Evolutionary conservation across 129 eudicot species (phyloP), one percentile per base, ranked within the genome.

Genomic region (Chrysanthemum seticuspe): DNA sequence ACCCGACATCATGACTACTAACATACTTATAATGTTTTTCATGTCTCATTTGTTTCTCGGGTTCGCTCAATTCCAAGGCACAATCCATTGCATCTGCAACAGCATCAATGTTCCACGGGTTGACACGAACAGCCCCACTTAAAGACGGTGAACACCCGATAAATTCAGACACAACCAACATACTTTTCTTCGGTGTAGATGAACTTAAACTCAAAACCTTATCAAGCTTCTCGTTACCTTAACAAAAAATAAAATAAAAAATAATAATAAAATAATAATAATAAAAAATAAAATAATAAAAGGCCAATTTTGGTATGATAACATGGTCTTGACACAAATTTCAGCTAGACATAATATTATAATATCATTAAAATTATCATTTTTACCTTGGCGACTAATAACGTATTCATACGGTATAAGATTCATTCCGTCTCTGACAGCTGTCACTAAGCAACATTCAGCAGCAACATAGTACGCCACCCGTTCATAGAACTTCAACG

Each of bases 91-190:
- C 96, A 44, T 90, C 96, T 0, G 96, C 88, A 11, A 90, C 96
- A 2, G 82, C 83, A 54, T 91, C 97, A 9, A 91, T 86, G 80
- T 91, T 88, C 97, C 97, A 91, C 3, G 97, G 97, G 58, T 91
- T 91, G 59, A 89, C 96, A 72, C 97, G 81, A 57, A 91, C 81
- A 1, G 97, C 97, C n/a, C 97, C 97, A 47, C 97, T 91, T 50
- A 91, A 74, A 68, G 94, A 87, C 0, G 97, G 97, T 13, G 97
- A 91, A 49, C 97, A 91, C 23, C 97, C 97, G 19, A 91, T 91
- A 51, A 91, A 91, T 83, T 91, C 97, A 2, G 97, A 91, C 47
- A 91, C 96, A 51, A 91, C 97, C 60, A 91, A 70, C 92, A 88
- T 91, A 74, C 96, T 88, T 72, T 86, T 91, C 61, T 84, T 87